Evolutionary conservation across 202 grass and related monocot genomes (phyloP).

Genomic region (Hordeum pubiflorum): DNA sequence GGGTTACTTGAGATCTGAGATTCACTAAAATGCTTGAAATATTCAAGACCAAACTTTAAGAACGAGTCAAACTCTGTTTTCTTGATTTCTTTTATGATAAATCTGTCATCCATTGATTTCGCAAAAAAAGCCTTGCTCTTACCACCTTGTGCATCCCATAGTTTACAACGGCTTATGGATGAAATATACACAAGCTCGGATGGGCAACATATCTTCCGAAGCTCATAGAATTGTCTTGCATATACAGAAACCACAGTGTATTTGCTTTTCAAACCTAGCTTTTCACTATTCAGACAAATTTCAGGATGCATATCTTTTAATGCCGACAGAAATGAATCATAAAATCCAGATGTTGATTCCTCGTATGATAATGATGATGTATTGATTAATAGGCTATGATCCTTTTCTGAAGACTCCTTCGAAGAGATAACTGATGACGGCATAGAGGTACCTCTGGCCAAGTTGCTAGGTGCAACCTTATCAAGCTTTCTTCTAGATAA

Average conservation of each 20-base stretch:
- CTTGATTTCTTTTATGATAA: constrained; percentile 96
- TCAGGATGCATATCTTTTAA: constrained; percentile 71
- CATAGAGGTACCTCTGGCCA: constrained; percentile 41
- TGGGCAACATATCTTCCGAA: constrained; percentile 82
- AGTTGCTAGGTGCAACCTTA: constrained; percentile 34
- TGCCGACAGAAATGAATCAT: constrained; percentile 56
- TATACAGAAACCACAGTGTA: constrained; percentile 80
- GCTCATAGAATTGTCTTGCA: constrained; percentile 76
- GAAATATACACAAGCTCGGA: constrained; percentile 81
- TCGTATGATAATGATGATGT: constrained; percentile 34
- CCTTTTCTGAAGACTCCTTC: constrained; percentile 30
- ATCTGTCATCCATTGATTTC: constrained; percentile 83
- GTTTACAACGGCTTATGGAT: constrained; percentile 81
- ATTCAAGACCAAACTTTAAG: constrained; percentile 78
- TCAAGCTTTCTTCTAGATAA: constrained; percentile 23
- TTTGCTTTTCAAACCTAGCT: constrained; percentile 60
- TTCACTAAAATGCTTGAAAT: constrained; percentile 72
- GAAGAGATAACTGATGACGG: constrained; percentile 28
- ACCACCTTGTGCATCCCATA: constrained; percentile 83
- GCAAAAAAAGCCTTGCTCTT: constrained; percentile 84
- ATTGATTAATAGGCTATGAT: constrained; percentile 7
- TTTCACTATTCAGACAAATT: constrained; percentile 51
- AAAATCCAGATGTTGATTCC: constrained; percentile 45
- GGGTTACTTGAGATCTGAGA: constrained; percentile 56
- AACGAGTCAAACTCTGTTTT: constrained; percentile 90